A percentile compares a stretch with the other conserved stretches of the same genome.
Evolutionary conservation across 177 flowering plant genomes (phyloP).

Genomic region (Vitis hybrid): DNA sequence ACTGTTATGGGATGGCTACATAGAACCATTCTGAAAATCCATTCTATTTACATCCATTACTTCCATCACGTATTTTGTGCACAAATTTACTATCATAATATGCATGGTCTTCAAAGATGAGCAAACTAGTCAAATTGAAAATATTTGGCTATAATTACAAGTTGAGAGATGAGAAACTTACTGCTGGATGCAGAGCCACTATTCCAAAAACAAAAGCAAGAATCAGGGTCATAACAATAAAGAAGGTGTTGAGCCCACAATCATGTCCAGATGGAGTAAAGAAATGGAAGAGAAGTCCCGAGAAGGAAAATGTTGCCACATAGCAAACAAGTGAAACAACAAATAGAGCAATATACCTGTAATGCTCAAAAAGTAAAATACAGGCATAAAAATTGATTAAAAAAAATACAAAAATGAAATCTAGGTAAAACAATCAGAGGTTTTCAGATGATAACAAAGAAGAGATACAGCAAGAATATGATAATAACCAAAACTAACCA

Average conservation of each 20-base stretch:
- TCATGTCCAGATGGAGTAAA: constrained; percentile 93
- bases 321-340: constrained; percentile 88
- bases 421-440: not conserved
- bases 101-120: not conserved
- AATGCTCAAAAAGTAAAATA: constrained; percentile 7
- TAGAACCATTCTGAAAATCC: not conserved
- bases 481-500: constrained; percentile 53
- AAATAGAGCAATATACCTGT: constrained; percentile 83
- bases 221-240: constrained; percentile 76
- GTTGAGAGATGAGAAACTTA: constrained; percentile 32
- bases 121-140: not conserved
- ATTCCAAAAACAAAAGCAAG: constrained; percentile 71
- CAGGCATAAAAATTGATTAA: constrained; percentile 1
- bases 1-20: not conserved
- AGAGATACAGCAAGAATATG: not conserved
- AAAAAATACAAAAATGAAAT: not conserved
- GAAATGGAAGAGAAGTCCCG: constrained; percentile 89
- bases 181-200: constrained; percentile 84
- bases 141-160: not conserved
- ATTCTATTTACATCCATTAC: not conserved
- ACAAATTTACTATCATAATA: not conserved
- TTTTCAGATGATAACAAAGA: not conserved
- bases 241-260: constrained; percentile 93
- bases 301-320: constrained; percentile 66
- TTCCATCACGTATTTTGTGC: not conserved